Base-by-base conservation (phyloP, 495 filamentous ascomycete species). In the Cenococcum geophilum region DNA sequence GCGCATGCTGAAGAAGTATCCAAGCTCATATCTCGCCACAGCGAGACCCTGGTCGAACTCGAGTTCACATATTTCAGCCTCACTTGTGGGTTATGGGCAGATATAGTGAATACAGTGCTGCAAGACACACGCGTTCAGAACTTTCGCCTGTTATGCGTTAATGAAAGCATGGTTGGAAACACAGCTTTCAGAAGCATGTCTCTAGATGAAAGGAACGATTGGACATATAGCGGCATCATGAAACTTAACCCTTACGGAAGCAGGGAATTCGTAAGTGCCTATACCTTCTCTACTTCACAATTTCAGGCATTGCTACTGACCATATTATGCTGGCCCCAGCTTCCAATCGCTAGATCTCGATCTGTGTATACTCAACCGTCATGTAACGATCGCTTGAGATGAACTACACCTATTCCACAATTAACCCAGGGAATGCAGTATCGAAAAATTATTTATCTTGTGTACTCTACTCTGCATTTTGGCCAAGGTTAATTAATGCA, bases 81-180 rank as follows among this genome's bases (percentile, higher is more conserved):
- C 16, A 10, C 47, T 8, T 56, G 36, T 1, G 64, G 64, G 6
- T 40, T 27, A 0, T 67, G 64, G 64, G 50, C 43, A 4, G 51
- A 63, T 27, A 47, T 67, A 18, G 60, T 67, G 20, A 51, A 63
- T 32, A 54, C 57, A 23, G 57, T 67, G 10, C 0, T 60, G 8
- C 34, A 45, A 18, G 43, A 35, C 23, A 59, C 60, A 11, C 16
- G 16, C 1, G 63, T 67, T 25, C 9, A 37, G 1, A 25, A 25
- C 3, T 67, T 63, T 40, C 20, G 6, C 0, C 36, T 67, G 11
- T 5, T 55, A 4, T 1, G 10, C 14, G 64, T 67, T 36, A 56
- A 67, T 27, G 64, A 67, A 34, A 27, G 36, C 21, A 22, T 55
- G 3, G 21, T 63, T 45, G 55, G 35, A 16, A 21, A 40, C 0